Evolutionary conservation across 148 eudicot genomes (phyloP).

Genomic region (Pharnaceum exiguum): DNA sequence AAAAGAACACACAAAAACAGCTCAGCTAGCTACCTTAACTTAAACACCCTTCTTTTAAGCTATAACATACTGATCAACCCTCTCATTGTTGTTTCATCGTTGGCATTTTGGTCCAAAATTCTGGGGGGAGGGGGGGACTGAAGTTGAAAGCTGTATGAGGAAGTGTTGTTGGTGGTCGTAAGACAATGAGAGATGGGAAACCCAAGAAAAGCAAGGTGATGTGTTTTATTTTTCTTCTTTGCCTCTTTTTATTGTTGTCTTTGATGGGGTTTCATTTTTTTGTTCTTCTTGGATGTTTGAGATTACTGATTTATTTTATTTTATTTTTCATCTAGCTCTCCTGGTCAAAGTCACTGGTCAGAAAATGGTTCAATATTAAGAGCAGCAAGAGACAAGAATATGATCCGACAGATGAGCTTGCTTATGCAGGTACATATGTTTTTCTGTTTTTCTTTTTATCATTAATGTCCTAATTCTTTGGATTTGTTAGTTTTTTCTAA

Average conservation of each 20-base stretch:
- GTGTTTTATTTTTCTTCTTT: not conserved
- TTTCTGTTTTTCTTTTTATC: not conserved
- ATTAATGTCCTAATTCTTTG: not conserved
- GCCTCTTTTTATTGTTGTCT: not conserved
- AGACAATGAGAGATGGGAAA: slow-evolving; percentile 80
- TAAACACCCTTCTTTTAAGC: no score
- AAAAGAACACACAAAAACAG: no score
- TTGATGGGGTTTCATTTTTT: not conserved
- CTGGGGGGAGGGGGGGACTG: slow-evolving; percentile 9
- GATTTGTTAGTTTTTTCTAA: no score
- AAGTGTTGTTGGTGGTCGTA: no score
- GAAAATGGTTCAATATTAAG: slow-evolving; percentile 87
- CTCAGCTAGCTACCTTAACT: no score
- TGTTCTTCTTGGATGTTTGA: not conserved
- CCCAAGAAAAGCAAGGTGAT: slow-evolving; percentile 88
- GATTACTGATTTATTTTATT: slow-evolving; percentile 4
- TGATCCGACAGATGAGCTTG: slow-evolving; percentile 59
- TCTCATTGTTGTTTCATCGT: no score
- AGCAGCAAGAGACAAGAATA: slow-evolving; percentile 56
- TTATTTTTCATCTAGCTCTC: slow-evolving; percentile 51
- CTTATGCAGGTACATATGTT: slow-evolving; percentile 53
- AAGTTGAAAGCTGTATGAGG: slow-evolving; percentile 55
- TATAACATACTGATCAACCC: no score
- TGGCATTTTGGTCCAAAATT: no score
- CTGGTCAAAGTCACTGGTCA: slow-evolving; percentile 80